Evolutionary conservation across 495 filamentous ascomycete genomes (phyloP).

Genomic region (Penicillium paxilli): DNA sequence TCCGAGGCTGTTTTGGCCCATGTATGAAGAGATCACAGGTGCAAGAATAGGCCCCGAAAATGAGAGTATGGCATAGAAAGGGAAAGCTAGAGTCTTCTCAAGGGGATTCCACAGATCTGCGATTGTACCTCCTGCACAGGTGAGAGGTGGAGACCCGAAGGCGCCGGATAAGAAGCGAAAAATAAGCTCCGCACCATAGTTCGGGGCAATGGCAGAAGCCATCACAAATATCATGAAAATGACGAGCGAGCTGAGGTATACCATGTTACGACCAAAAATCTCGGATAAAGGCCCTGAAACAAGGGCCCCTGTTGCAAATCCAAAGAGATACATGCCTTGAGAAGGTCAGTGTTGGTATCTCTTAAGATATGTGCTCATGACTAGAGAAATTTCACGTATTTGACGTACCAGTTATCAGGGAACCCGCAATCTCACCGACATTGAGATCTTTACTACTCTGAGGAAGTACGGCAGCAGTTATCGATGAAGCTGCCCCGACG

Average conservation of each 20-base stretch:
- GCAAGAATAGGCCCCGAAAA: constrained; percentile 33
- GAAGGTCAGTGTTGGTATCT: background rate
- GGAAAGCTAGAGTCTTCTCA: constrained; percentile 49
- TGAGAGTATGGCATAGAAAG: constrained; percentile 47
- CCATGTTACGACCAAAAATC: constrained; percentile 39
- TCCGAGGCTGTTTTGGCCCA: constrained; percentile 39
- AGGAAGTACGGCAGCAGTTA: constrained; percentile 46
- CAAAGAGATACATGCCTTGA: constrained; percentile 58
- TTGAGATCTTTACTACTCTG: constrained; percentile 49
- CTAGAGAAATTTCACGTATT: background rate
- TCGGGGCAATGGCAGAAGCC: constrained; percentile 49
- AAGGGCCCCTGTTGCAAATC: constrained; percentile 57
- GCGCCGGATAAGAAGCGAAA: constrained; percentile 54
- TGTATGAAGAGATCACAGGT: constrained; percentile 48
- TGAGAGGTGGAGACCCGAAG: constrained; percentile 54
- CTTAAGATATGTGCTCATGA: background rate
- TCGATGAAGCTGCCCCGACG: constrained; percentile 52
- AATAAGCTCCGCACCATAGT: constrained; percentile 49
- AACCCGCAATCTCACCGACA: constrained; percentile 53
- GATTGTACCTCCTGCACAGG: constrained; percentile 51
- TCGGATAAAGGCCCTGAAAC: constrained; percentile 60
- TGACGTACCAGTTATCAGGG: constrained; percentile 31
- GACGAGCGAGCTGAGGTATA: constrained; percentile 54
- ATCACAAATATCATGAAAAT: constrained; percentile 56
- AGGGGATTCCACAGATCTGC: constrained; percentile 52